Conservation (phyloP, 1,139 yeast genomes). For the Candida neerlandica region DNA sequence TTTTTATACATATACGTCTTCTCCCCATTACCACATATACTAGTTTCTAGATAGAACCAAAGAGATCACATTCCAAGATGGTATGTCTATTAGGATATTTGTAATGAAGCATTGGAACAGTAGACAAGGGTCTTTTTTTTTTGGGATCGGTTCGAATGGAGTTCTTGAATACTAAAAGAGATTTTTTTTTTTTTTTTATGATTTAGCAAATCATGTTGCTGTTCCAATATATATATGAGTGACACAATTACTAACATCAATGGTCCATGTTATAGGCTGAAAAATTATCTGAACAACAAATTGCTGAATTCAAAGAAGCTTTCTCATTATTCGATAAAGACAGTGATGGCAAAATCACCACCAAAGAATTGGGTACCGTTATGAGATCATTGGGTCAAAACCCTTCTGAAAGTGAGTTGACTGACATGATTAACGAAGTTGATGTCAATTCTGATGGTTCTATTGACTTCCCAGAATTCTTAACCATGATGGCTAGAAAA, state of each 20-base stretch:
- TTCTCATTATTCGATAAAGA: constrained; percentile 95
- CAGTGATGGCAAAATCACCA: constrained; percentile 93
- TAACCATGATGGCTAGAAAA: constrained; percentile 91
- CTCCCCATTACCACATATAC: background rate
- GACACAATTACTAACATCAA: background rate
- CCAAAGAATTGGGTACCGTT: constrained; percentile 94
- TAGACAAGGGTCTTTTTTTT: background rate
- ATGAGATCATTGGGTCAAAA: constrained; percentile 98
- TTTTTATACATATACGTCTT: background rate
- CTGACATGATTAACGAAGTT: constrained; percentile 95
- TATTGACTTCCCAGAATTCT: constrained; percentile 86
- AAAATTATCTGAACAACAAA: constrained; percentile 92
- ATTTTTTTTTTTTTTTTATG: no score
- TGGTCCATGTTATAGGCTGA: constrained; percentile 53
- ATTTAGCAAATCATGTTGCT: no score
- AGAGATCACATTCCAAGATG: constrained; percentile 2
- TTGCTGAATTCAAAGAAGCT: constrained; percentile 96
- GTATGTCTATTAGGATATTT: constrained; percentile 2
- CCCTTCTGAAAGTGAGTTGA: constrained; percentile 93
- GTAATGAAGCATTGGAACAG: background rate
- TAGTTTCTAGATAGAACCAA: background rate
- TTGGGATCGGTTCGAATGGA: no score
- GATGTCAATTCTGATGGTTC: constrained; percentile 94
- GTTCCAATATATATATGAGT: no score
- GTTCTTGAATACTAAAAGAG: no score